Evolutionary conservation across 2,329 filamentous ascomycete species (phyloP).

Genomic region (Penicillium sp.): DNA sequence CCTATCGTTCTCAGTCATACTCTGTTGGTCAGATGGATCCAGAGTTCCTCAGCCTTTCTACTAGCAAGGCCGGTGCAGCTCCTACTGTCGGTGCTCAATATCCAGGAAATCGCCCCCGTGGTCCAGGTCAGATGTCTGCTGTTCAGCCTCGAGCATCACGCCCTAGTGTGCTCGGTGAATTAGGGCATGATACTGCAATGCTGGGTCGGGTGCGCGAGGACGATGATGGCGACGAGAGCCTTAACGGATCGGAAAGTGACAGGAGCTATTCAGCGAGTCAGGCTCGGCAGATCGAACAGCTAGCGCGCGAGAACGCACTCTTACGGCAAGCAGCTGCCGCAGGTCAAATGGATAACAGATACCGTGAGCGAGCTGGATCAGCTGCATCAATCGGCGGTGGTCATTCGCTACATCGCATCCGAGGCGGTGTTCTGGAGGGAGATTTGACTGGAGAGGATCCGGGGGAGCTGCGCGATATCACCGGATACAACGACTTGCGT

Average conservation of each 20-base stretch:
- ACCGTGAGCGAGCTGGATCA: constrained; percentile 37
- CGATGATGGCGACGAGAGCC: constrained; percentile 39
- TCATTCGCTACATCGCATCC: constrained; percentile 34
- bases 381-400: constrained; percentile 30
- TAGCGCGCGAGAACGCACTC: constrained; percentile 41
- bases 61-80: constrained; percentile 25
- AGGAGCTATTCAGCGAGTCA: constrained; percentile 33
- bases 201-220: constrained; percentile 43
- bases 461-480: constrained; percentile 37
- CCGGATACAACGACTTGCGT: constrained; percentile 33
- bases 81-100: constrained; percentile 18
- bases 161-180: constrained; percentile 40
- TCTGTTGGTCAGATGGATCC: constrained; percentile 83
- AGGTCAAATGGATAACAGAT: constrained; percentile 31
- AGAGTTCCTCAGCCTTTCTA: constrained; percentile 41
- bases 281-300: constrained; percentile 40
- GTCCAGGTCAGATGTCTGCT: constrained; percentile 50
- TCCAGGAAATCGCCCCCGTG: constrained; percentile 29
- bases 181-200: constrained; percentile 40
- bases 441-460: constrained; percentile 40
- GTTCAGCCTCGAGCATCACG: constrained; percentile 72
- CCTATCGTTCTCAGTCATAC: constrained; percentile 90
- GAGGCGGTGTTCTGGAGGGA: constrained; percentile 37
- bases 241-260: constrained; percentile 33
- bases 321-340: constrained; percentile 40